These are phyloP conservation scores for Pseudogymnoascus sp. DNA, from an alignment of 2,329 filamentous ascomycete genomes.

Conservation along the genomic window DNA sequence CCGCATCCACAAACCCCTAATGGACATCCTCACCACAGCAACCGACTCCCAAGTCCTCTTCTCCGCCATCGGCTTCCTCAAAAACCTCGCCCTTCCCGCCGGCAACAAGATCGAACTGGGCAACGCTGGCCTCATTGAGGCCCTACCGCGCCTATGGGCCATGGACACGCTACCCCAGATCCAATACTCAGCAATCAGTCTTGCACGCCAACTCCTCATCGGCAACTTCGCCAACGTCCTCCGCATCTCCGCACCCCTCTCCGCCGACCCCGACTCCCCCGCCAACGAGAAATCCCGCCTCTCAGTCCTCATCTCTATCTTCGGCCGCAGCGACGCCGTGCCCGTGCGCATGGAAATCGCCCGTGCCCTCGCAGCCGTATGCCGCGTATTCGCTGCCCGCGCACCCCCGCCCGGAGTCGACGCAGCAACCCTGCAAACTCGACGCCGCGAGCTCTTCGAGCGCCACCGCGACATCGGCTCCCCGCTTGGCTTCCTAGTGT, in stretches of 20 bases:
- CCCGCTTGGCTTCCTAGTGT: conserved; percentile 44
- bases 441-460: conserved; percentile 26
- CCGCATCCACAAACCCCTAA: conserved; percentile 38
- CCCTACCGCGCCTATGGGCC: conserved; percentile 47
- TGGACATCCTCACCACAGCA: conserved; percentile 36
- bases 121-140: conserved; percentile 37
- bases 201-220: conserved; percentile 48
- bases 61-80: conserved; percentile 51
- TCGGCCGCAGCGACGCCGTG: conserved; percentile 39
- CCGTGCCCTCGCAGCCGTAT: conserved; percentile 44
- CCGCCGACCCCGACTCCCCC: conserved; percentile 30
- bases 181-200: conserved; percentile 51
- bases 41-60: conserved; percentile 46
- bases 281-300: conserved; percentile 30
- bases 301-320: conserved; percentile 34
- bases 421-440: conserved; percentile 19
- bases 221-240: conserved; percentile 45
- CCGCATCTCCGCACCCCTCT: conserved; percentile 38
- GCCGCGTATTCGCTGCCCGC: conserved; percentile 45
- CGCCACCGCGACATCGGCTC: conserved; percentile 25
- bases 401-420: conserved; percentile 25
- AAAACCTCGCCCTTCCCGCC: conserved; percentile 53
- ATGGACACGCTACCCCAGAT: conserved; percentile 47
- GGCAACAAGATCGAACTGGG: conserved; percentile 47
- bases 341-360: conserved; percentile 54